Conservation (phyloP, 2,329 filamentous ascomycete species). For the Fusarium ambrosium region DNA sequence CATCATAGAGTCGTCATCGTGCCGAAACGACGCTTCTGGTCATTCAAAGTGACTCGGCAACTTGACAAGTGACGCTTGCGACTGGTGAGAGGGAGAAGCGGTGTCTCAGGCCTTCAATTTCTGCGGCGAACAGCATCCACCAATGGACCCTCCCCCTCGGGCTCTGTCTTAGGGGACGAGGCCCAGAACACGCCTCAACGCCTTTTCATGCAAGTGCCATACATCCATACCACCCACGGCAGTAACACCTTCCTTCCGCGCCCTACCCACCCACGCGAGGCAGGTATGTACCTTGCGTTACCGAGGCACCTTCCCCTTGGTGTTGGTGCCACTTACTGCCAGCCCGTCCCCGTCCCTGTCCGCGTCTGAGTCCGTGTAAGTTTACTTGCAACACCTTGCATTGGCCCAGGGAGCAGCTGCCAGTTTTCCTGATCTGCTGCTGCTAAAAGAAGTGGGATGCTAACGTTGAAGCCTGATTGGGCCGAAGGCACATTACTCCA, state of each 20-base stretch:
- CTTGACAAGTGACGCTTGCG: constrained; percentile 2
- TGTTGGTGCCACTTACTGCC: neutral
- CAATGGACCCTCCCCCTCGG: constrained; percentile 4
- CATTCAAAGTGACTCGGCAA: constrained; percentile 1
- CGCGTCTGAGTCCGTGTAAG: neutral
- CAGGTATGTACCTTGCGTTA: constrained; percentile 5
- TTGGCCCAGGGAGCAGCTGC: neutral
- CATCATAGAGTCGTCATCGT: constrained; percentile 29
- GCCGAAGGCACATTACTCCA: neutral
- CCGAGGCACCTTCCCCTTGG: constrained; percentile 8
- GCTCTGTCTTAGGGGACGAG: constrained; percentile 2
- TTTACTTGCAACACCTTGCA: neutral
- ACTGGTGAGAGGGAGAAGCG: constrained; percentile 14
- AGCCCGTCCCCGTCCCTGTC: too few relatives aligned
- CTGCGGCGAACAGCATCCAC: neutral
- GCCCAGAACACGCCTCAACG: neutral
- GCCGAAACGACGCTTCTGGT: constrained; percentile 5
- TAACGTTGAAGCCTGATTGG: neutral
- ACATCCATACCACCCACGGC: neutral
- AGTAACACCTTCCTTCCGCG: constrained; percentile 4
- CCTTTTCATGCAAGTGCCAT: constrained; percentile 6
- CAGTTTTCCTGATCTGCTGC: neutral
- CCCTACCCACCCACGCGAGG: neutral
- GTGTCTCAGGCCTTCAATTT: constrained; percentile 18
- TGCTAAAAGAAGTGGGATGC: neutral